Evolutionary conservation across 257 asterid genomes (phyloP).

Genomic region (Mitragyna speciosa): DNA sequence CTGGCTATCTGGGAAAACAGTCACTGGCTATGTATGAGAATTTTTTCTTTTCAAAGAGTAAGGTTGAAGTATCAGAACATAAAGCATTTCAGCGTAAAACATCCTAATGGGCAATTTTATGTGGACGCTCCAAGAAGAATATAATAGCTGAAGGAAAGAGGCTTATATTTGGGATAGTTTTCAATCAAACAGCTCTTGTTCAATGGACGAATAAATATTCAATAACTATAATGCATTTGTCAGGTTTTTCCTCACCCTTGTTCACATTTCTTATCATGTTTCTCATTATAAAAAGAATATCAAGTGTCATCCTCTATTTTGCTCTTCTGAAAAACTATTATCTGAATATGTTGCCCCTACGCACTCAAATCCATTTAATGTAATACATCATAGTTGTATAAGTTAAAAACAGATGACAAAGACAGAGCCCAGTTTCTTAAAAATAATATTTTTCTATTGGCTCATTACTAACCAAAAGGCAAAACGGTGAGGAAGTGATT

Average conservation of each 20-base stretch:
- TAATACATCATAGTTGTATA: neutral
- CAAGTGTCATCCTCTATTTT: neutral
- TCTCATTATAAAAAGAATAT: neutral
- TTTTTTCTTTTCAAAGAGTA: neutral
- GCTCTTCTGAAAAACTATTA: neutral
- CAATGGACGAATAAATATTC: too few species aligned
- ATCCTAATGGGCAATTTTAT: neutral
- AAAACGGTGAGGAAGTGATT: slow-evolving; percentile 12
- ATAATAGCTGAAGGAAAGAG: neutral
- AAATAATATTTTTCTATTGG: neutral
- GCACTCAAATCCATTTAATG: neutral
- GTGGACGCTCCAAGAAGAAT: neutral
- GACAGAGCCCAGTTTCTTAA: too few species aligned
- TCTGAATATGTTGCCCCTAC: neutral
- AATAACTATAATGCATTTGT: neutral
- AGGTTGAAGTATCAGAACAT: neutral
- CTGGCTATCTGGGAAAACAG: neutral
- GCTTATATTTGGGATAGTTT: neutral
- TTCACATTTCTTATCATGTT: neutral
- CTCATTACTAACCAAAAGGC: slow-evolving; percentile 18
- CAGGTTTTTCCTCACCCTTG: neutral
- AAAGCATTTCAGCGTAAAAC: neutral
- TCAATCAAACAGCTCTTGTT: neutral
- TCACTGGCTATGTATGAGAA: neutral
- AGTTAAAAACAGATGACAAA: neutral